phyloP scores from a whole-genome alignment of 495 filamentous ascomycete genomes.

The Astrothelium subdiscretum region DNA sequence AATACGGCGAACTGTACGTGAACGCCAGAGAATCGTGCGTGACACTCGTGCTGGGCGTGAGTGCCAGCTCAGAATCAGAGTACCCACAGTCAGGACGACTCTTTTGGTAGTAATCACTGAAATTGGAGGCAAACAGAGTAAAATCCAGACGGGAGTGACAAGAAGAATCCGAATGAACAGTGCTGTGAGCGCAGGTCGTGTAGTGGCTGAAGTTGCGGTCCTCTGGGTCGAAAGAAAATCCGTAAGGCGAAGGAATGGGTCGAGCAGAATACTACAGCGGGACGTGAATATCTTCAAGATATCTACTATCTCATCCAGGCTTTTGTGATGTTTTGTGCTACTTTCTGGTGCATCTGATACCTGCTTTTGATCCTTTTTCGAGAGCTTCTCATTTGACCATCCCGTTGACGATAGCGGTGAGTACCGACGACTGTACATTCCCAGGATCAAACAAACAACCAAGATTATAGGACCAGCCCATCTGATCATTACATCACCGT shows the following conservation, averaged over 20 bases:
- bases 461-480: constrained; percentile 73
- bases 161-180: constrained; percentile 82
- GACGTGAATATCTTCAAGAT: constrained; percentile 78
- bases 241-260: constrained; percentile 76
- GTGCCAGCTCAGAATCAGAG: constrained; percentile 79
- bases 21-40: constrained; percentile 84
- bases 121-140: constrained; percentile 67
- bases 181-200: constrained; percentile 77
- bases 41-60: constrained; percentile 75
- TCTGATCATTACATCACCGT: constrained; percentile 69
- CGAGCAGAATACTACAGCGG: constrained; percentile 81
- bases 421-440: constrained; percentile 87
- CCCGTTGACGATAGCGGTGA: constrained; percentile 78
- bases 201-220: constrained; percentile 84
- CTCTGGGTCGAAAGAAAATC: constrained; percentile 88
- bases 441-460: constrained; percentile 66
- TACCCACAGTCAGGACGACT: constrained; percentile 67
- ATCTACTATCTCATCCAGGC: constrained; percentile 92
- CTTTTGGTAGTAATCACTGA: constrained; percentile 80
- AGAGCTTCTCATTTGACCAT: constrained; percentile 52
- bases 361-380: constrained; percentile 39
- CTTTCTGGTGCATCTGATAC: constrained; percentile 39
- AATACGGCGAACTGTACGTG: constrained; percentile 54
- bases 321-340: constrained; percentile 63
- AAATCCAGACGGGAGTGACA: constrained; percentile 77